These are phyloP conservation scores for Gymnopilus junonius DNA, from an alignment of 768 basidiomycete genomes.

Conservation along the genomic window DNA sequence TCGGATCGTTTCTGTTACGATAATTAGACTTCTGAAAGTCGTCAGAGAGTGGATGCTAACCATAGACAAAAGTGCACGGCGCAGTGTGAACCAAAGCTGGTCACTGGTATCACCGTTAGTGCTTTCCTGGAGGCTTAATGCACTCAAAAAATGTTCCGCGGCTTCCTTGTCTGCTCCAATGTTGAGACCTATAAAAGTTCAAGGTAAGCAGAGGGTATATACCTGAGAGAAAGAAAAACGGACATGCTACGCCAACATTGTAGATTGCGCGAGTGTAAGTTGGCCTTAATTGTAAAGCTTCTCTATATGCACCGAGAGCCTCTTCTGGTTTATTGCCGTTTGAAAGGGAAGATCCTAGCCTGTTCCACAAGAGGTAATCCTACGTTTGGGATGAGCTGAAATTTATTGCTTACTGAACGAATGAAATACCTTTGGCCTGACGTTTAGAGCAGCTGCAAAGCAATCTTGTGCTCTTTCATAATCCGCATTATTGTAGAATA, in stretches of 20 bases:
- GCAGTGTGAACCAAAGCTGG: constrained; percentile 89
- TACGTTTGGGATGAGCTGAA: constrained; percentile 27
- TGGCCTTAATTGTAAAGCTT: constrained; percentile 88
- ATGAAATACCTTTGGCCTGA: constrained; percentile 61
- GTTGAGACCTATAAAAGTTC: constrained; percentile 72
- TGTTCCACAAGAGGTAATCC: constrained; percentile 97
- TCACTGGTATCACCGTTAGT: constrained; percentile 74
- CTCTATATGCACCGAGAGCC: constrained; percentile 86
- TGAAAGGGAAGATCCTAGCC: constrained; percentile 91
- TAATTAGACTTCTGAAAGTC: constrained; percentile 3
- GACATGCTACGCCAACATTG: constrained; percentile 97
- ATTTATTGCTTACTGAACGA: not conserved
- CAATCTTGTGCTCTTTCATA: constrained; percentile 94
- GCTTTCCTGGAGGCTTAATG: constrained; percentile 77
- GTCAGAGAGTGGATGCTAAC: constrained; percentile 42
- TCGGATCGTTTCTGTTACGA: constrained; percentile 72
- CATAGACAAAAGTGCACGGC: constrained; percentile 82
- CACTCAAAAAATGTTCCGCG: constrained; percentile 92
- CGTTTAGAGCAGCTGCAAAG: constrained; percentile 85
- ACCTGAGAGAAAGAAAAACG: constrained; percentile 37
- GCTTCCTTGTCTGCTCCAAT: constrained; percentile 96
- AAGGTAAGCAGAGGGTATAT: constrained; percentile 6
- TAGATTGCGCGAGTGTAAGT: constrained; percentile 98
- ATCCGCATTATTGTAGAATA: constrained; percentile 88
- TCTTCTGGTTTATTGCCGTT: constrained; percentile 96